Base-by-base conservation (phyloP, 164 flowering plant genomes). In the Nymphaea thermarum region DNA sequence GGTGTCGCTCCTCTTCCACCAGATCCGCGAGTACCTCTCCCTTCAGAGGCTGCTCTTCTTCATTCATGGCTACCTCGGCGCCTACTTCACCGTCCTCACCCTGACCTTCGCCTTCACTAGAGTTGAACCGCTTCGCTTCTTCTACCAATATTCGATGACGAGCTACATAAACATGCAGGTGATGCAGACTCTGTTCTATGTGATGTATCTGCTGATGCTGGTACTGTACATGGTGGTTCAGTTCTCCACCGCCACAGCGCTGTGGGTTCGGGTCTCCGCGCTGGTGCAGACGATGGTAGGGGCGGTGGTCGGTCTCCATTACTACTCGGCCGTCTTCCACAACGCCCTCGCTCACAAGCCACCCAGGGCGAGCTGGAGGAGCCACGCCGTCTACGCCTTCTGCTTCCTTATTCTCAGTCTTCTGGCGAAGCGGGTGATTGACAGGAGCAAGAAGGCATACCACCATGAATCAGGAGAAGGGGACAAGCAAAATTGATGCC, bases 361-460 rank as follows among this genome's bases (percentile, higher is more conserved):
- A 11, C 98, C 98, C 5, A 87, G 75, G 82, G 88, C 90, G 4
- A 86, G 85, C 59, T 94, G 98, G 98, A 89, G 82, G 77, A 75
- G 89, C 12, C 93, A 94, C 67, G 95, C 84, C 65, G 66, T 89
- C 45, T 94, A 94, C 65, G 98, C 97, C 80, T 80, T 85, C 79
- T 86, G 93, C 78, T 93, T 91, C 59, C 80, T 89, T 36, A 73
- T 82, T 70, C 78, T 91, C 71, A 86, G 96, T 78, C 41, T 87
- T 70, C 72, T 85, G 12, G 82, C 87, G 4, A 69, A 64, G 3
- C 83, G 84, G 10, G 57, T 51, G 57, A 51, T 51, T 51, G 97
- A 93, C 67, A 73, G 93, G 81, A 82, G 90, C 66, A 93, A 93
- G 89, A 93, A 93, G 77, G 85, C 88, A n/a, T 93, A 93, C 71